Percentiles rank a stretch among this genome's conserved stretches.
Evolutionary conservation across 139 green algal genomes (phyloP).

Genomic region (Auxenochlorella protothecoides): DNA sequence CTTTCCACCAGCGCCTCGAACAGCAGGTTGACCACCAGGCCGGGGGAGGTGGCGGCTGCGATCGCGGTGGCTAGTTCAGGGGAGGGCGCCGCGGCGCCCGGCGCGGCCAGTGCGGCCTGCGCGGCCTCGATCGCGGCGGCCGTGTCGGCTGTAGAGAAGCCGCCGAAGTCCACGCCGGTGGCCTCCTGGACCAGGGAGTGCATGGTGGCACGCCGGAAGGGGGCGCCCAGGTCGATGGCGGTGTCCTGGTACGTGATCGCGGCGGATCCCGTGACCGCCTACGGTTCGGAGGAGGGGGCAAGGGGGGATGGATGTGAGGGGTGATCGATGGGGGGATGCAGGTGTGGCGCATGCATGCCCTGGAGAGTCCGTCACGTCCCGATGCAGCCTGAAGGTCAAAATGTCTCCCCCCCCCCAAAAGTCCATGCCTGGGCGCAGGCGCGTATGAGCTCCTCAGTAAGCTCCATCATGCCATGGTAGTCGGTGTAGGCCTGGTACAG

Average conservation of each 20-base stretch:
- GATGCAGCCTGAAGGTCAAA: too few relatives aligned
- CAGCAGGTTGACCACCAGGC: slow-evolving; percentile 65
- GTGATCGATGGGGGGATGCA: too few relatives aligned
- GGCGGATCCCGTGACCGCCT: slow-evolving; percentile 12
- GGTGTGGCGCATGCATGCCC: too few relatives aligned
- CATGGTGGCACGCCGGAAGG: slow-evolving; percentile 87
- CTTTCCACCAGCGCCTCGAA: slow-evolving; percentile 87
- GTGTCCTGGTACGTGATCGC: slow-evolving; percentile 70
- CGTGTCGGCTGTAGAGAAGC: slow-evolving; percentile 9
- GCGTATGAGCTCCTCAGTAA: slow-evolving; percentile 82
- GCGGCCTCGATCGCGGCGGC: slow-evolving; percentile 10
- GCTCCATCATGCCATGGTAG: slow-evolving; percentile 93
- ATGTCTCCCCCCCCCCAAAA: not conserved
- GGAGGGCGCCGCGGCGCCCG: too few relatives aligned
- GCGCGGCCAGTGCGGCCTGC: too few relatives aligned
- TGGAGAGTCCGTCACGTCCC: too few relatives aligned
- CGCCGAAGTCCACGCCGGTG: slow-evolving; percentile 28
- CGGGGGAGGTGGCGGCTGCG: not conserved
- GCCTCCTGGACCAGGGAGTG: slow-evolving; percentile 72
- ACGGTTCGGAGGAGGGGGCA: not conserved
- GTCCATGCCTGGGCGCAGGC: slow-evolving; percentile 28
- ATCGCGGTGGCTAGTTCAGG: too few relatives aligned
- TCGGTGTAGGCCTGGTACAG: slow-evolving; percentile 94
- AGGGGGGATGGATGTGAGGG: too few relatives aligned
- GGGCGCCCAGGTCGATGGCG: slow-evolving; percentile 62